These are phyloP conservation scores for Raphanus raphanistrum DNA, from an alignment of 345 rosid genomes.

Conservation along the genomic window DNA sequence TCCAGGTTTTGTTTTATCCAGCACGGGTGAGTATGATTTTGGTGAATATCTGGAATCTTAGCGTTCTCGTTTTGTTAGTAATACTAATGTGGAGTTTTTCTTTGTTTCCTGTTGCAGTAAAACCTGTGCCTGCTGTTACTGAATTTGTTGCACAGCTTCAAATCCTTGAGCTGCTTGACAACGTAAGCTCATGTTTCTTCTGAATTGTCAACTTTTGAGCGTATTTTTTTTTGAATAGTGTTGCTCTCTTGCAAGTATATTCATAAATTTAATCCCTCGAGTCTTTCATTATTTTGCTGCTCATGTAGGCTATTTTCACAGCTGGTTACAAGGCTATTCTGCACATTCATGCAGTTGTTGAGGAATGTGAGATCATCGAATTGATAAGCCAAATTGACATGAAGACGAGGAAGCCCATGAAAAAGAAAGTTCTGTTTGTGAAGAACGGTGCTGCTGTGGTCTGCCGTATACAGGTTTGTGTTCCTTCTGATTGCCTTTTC, in stretches of 20 bases:
- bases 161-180: slow-evolving; percentile 88
- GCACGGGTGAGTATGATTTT: slow-evolving; percentile 58
- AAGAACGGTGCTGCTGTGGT: slow-evolving; percentile 78
- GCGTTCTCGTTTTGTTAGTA: background rate
- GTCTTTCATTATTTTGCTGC: slow-evolving; percentile 18
- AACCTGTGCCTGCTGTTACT: slow-evolving; percentile 61
- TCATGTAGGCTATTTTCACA: slow-evolving; percentile 81
- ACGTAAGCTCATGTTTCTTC: slow-evolving; percentile 47
- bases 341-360: slow-evolving; percentile 92
- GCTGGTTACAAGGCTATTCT: slow-evolving; percentile 95
- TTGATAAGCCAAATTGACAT: slow-evolving; percentile 78
- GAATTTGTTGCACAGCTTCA: slow-evolving; percentile 89
- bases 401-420: slow-evolving; percentile 83
- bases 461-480: slow-evolving; percentile 81
- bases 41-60: slow-evolving; percentile 2
- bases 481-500: background rate
- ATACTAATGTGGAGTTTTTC: slow-evolving; percentile 4
- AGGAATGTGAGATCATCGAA: slow-evolving; percentile 92
- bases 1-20: slow-evolving; percentile 84
- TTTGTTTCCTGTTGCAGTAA: slow-evolving; percentile 55
- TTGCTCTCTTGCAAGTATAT: background rate
- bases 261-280: background rate
- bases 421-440: slow-evolving; percentile 78
- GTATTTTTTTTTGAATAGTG: background rate
- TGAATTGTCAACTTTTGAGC: background rate